Conservation (phyloP, 169 alveolate genomes). For the Theileria parva region DNA sequence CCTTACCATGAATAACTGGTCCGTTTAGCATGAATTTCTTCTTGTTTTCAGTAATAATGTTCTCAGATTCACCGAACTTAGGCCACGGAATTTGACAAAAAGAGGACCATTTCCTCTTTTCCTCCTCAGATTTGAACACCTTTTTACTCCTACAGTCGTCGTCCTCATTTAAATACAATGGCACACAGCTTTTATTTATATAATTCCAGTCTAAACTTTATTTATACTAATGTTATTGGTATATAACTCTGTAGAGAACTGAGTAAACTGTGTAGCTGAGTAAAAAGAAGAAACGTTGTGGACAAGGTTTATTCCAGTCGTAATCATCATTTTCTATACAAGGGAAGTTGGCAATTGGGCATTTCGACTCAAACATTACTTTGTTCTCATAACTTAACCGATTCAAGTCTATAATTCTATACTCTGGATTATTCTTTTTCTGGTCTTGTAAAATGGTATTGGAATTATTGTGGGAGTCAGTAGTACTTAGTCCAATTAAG, state of each 20-base stretch:
- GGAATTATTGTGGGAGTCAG: neutral
- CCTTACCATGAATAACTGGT: slow-evolving; percentile 18
- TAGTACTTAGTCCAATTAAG: slow-evolving; percentile 13
- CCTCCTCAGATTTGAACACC: slow-evolving; percentile 42
- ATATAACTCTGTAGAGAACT: neutral
- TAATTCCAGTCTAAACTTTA: slow-evolving; percentile 8
- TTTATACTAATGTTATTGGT: neutral
- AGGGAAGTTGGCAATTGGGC: slow-evolving; percentile 48
- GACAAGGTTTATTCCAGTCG: slow-evolving; percentile 54
- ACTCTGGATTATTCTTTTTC: neutral
- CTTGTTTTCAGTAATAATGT: neutral
- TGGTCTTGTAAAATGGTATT: too few relatives aligned
- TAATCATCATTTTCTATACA: slow-evolving; percentile 35
- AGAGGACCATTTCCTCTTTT: slow-evolving; percentile 57
- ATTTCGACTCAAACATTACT: slow-evolving; percentile 50
- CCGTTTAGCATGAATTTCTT: slow-evolving; percentile 21
- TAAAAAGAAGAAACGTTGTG: slow-evolving; percentile 16
- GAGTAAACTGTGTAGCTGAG: neutral
- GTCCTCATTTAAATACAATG: slow-evolving; percentile 36
- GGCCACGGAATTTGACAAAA: slow-evolving; percentile 54
- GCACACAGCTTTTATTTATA: slow-evolving; percentile 16
- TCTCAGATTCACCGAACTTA: neutral
- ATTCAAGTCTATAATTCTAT: slow-evolving; percentile 12
- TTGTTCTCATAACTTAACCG: slow-evolving; percentile 27
- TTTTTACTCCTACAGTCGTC: slow-evolving; percentile 36